These are phyloP conservation scores for Trypanosoma rangeli DNA, from an alignment of 208 protist genomes.

Conservation along the genomic window DNA sequence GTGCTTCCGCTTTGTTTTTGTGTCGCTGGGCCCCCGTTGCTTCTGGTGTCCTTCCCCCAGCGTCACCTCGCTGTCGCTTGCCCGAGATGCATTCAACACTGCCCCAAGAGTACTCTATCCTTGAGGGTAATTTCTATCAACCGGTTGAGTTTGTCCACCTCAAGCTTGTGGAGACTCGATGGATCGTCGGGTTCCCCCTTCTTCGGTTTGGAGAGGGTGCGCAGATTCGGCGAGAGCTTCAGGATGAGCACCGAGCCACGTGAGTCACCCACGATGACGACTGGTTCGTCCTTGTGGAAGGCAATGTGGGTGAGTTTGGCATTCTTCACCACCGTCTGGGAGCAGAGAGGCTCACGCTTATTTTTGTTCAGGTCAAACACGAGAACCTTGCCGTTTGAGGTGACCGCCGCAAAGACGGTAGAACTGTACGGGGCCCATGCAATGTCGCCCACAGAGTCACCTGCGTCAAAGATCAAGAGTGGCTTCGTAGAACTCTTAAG, in stretches of 20 bases:
- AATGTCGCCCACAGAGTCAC: slow-evolving; percentile 94
- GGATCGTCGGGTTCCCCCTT: slow-evolving; percentile 77
- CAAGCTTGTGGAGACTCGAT: slow-evolving; percentile 54
- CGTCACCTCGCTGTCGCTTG: not conserved
- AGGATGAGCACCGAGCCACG: slow-evolving; percentile 92
- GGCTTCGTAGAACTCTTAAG: slow-evolving; percentile 81
- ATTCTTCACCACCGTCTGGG: slow-evolving; percentile 96
- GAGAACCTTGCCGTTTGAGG: slow-evolving; percentile 94
- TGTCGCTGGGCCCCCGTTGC: not conserved
- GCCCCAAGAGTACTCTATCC: slow-evolving; percentile 83
- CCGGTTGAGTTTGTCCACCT: slow-evolving; percentile 89
- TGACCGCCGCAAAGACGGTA: slow-evolving; percentile 96
- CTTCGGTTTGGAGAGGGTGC: slow-evolving; percentile 71
- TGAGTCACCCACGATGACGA: slow-evolving; percentile 96
- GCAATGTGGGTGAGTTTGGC: slow-evolving; percentile 95
- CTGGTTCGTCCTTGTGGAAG: slow-evolving; percentile 93
- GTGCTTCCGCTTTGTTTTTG: not conserved
- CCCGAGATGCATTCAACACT: slow-evolving; percentile 1
- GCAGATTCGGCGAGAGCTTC: slow-evolving; percentile 96
- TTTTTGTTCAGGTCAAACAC: slow-evolving; percentile 94
- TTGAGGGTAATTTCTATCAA: slow-evolving; percentile 91
- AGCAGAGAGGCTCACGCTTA: slow-evolving; percentile 96
- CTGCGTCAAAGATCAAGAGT: slow-evolving; percentile 96
- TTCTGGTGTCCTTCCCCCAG: not conserved
- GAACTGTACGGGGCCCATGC: slow-evolving; percentile 97